These are phyloP conservation scores for Cucurbita maxima DNA, from an alignment of 306 rosid genomes.

Conservation along the genomic window DNA sequence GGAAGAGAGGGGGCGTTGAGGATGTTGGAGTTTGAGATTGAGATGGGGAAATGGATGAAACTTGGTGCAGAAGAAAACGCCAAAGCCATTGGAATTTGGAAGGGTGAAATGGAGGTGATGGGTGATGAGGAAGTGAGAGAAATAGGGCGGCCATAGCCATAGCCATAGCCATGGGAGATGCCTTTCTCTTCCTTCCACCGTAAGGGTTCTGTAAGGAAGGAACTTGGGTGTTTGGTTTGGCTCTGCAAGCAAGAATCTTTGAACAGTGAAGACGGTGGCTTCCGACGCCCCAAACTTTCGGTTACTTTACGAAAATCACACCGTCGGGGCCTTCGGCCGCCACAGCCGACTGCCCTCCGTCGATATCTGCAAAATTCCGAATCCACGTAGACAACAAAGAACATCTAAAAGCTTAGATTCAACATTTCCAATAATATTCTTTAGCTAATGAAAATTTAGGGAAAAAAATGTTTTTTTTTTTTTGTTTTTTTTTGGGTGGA, in stretches of 20 bases:
- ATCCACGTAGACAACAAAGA: no score
- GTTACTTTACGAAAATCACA: no score
- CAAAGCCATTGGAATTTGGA: not conserved
- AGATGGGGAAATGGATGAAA: not conserved
- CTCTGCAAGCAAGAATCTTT: not conserved
- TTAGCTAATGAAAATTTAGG: no score
- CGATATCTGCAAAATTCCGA: no score
- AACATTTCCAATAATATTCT: no score
- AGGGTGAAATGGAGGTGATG: not conserved
- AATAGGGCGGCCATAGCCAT: not conserved
- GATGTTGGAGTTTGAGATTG: not conserved
- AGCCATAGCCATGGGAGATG: not conserved
- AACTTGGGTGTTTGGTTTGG: not conserved
- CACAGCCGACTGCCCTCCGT: no score
- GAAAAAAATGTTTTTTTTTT: no score
- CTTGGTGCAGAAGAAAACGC: not conserved
- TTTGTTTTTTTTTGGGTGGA: no score
- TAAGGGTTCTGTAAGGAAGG: not conserved
- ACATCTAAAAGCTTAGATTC: no score
- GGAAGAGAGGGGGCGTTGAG: not conserved
- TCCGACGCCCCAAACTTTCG: no score
- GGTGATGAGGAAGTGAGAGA: not conserved
- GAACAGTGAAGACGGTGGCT: no score
- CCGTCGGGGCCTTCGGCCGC: no score
- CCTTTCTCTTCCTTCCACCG: not conserved